Evolutionary conservation across 805 yeast species (phyloP).

Genomic region (Ogataea allantospora): DNA sequence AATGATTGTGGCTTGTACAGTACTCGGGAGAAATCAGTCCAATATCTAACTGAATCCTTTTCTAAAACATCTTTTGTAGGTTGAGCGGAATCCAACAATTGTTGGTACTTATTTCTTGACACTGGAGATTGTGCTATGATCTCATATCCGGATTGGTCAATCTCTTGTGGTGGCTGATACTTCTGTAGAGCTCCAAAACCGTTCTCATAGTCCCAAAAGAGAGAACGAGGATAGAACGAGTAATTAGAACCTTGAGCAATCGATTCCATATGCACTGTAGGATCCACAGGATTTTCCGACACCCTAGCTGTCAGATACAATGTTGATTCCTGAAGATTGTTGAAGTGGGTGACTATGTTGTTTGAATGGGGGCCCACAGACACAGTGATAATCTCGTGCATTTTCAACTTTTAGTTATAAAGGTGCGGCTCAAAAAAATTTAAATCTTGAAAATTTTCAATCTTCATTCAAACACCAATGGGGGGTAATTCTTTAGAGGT

Average conservation of each 20-base stretch:
- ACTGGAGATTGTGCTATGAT: constrained; percentile 33
- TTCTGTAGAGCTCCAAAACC: constrained; percentile 72
- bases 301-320: constrained; percentile 47
- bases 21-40: constrained; percentile 79
- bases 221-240: constrained; percentile 76
- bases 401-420: constrained; percentile 23
- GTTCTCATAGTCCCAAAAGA: constrained; percentile 76
- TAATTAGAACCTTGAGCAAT: constrained; percentile 42
- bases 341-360: constrained; percentile 76
- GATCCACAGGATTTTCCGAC: constrained; percentile 35
- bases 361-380: constrained; percentile 73
- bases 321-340: constrained; percentile 73
- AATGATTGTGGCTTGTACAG: constrained; percentile 62
- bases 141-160: constrained; percentile 12
- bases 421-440: constrained; percentile 17
- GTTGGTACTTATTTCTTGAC: constrained; percentile 59
- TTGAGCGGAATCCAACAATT: constrained; percentile 52
- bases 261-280: constrained; percentile 47
- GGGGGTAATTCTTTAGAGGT: constrained; percentile 12
- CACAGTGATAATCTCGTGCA: constrained; percentile 74
- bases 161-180: constrained; percentile 43
- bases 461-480: constrained; percentile 3
- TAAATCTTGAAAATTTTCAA: constrained; percentile 6
- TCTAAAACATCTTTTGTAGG: constrained; percentile 36
- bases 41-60: constrained; percentile 49